Evolutionary conservation across 306 rosid species (phyloP).

Genomic region (Morella rubra): DNA sequence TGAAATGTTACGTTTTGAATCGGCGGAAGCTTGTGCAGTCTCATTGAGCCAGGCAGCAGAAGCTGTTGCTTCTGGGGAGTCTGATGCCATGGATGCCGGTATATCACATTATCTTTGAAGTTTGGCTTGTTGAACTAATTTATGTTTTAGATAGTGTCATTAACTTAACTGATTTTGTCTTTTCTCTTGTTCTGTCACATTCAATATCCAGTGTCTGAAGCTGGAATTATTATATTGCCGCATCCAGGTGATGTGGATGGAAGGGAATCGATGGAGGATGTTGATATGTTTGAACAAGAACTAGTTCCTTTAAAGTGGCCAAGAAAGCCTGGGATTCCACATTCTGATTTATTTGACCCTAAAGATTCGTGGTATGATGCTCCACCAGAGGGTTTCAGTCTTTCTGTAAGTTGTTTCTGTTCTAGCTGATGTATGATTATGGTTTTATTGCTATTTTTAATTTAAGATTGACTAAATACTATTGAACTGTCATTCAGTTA

Average conservation of each 20-base stretch:
- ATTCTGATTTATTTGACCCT: conserved; percentile 57
- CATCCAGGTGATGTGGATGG: conserved; percentile 37
- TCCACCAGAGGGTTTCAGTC: conserved; percentile 82
- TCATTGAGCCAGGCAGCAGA: conserved; percentile 77
- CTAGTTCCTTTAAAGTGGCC: conserved; percentile 61
- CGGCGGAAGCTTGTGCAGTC: conserved; percentile 84
- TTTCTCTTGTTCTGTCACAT: conserved; percentile 20
- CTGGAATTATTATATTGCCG: conserved; percentile 76
- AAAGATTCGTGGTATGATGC: conserved; percentile 80
- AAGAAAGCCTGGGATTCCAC: conserved; percentile 53
- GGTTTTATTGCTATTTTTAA: conserved; percentile 4
- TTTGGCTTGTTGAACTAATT: conserved; percentile 8
- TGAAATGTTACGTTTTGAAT: conserved; percentile 40
- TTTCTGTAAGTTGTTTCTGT: conserved; percentile 51
- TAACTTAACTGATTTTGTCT: not conserved
- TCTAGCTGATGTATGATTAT: not conserved
- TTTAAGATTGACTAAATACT: conserved; percentile 4
- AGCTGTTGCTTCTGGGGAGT: conserved; percentile 60
- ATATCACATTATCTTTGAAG: conserved; percentile 31
- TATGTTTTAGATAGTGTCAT: conserved; percentile 12
- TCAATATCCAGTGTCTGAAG: conserved; percentile 63
- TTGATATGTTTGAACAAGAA: conserved; percentile 49
- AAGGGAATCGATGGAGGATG: conserved; percentile 32
- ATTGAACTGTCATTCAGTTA: conserved; percentile 48
- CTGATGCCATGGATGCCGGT: conserved; percentile 65